Evolutionary conservation across 257 asterid genomes (phyloP).

Genomic region (Solanum piurae): DNA sequence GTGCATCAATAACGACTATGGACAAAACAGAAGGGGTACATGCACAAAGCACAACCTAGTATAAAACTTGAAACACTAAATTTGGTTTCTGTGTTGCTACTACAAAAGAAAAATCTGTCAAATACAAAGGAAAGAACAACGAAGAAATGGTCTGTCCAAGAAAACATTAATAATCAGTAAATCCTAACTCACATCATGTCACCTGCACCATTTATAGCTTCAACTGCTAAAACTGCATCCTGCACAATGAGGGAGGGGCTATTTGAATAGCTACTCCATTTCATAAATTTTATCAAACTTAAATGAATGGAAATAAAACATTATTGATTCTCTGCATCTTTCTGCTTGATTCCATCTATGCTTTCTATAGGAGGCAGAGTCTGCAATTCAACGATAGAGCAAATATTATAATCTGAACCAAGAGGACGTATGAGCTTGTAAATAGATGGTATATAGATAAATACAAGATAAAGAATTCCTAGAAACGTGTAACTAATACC

Average conservation of each 20-base stretch:
- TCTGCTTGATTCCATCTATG: slow-evolving; percentile 9
- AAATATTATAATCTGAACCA: neutral
- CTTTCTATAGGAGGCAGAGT: slow-evolving; percentile 23
- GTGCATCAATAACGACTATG: neutral
- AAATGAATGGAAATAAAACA: neutral
- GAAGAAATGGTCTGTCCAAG: neutral
- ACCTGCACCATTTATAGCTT: neutral
- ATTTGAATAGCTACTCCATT: neutral
- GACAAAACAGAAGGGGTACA: neutral
- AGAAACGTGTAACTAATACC: neutral
- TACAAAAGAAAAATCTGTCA: neutral
- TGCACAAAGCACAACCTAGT: neutral
- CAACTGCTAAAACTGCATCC: neutral
- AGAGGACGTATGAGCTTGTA: neutral
- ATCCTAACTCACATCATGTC: neutral
- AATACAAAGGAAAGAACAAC: neutral
- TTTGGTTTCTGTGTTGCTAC: neutral
- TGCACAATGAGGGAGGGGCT: neutral
- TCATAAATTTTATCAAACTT: neutral
- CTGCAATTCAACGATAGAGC: slow-evolving; percentile 13
- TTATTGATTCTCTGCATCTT: slow-evolving; percentile 13
- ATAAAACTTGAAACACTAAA: neutral
- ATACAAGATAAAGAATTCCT: neutral
- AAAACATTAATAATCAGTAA: neutral
- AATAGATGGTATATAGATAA: neutral